Percentiles rank a stretch among this genome's conserved stretches.
These are phyloP conservation scores for Wallacemonas sp. DNA, from an alignment of 208 protist species.

Conservation along the genomic window DNA sequence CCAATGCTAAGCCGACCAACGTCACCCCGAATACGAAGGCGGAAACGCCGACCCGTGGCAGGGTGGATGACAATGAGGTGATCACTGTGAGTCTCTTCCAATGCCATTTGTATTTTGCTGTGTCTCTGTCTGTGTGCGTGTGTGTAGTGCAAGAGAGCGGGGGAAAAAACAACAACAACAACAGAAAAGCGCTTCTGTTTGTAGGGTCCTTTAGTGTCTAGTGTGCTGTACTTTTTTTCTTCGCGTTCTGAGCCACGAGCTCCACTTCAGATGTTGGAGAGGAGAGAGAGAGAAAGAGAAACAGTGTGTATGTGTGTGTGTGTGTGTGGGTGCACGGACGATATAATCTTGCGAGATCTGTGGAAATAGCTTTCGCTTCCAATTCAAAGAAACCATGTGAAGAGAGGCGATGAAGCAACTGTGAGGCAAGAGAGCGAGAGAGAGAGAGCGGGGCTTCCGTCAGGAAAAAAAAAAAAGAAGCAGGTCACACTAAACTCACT, in stretches of 20 bases:
- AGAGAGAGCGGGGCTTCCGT: not conserved
- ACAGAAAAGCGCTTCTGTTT: too few relatives aligned
- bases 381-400: too few relatives aligned
- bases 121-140: conserved; percentile 1
- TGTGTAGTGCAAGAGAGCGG: not conserved
- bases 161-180: not conserved
- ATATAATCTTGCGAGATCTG: too few relatives aligned
- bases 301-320: not conserved
- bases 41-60: conserved; percentile 56
- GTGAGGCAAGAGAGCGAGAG: conserved; percentile 14
- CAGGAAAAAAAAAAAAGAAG: not conserved
- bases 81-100: conserved; percentile 15
- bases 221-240: too few relatives aligned
- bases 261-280: too few relatives aligned
- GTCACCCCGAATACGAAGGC: conserved; percentile 51
- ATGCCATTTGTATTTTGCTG: not conserved
- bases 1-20: conserved; percentile 53
- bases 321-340: too few relatives aligned
- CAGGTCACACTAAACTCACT: not conserved
- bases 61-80: conserved; percentile 59
- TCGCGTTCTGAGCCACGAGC: not conserved
- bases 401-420: too few relatives aligned
- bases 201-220: too few relatives aligned
- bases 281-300: conserved; percentile 6
- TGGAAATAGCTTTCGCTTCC: too few relatives aligned